A percentile compares a stretch with the other conserved stretches of the same genome.
These are phyloP conservation scores for Fistulifera solaris DNA, from an alignment of 108 stramenopile genomes.

Conservation along the genomic window DNA sequence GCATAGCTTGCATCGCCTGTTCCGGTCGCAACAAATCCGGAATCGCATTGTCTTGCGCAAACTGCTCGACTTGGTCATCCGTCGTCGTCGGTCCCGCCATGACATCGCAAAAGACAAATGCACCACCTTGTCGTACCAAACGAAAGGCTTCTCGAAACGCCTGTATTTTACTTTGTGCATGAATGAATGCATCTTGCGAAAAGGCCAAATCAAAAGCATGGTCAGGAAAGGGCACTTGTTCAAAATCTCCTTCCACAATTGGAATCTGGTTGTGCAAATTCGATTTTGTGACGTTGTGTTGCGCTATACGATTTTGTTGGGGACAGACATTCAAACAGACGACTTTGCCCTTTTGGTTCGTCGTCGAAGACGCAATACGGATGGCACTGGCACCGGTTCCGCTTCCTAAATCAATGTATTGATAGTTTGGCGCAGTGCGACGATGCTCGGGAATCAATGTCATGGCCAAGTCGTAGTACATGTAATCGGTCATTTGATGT, in stretches of 20 bases:
- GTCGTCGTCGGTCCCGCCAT: conserved; percentile 31
- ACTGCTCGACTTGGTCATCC: conserved; percentile 25
- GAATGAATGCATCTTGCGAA: conserved; percentile 55
- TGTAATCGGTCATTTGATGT: conserved; percentile 34
- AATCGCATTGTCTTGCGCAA: conserved; percentile 36
- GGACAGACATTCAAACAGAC: conserved; percentile 28
- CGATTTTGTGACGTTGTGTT: conserved; percentile 4
- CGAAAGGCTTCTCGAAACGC: conserved; percentile 44
- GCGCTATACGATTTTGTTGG: conserved; percentile 18
- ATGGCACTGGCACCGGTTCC: conserved; percentile 30
- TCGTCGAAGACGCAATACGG: conserved; percentile 10
- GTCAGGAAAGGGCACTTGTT: conserved; percentile 3
- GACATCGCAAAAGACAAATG: conserved; percentile 47
- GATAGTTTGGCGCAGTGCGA: conserved; percentile 3
- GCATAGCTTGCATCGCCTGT: conserved; percentile 22
- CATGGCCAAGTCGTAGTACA: conserved; percentile 13
- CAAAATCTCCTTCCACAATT: conserved; percentile 24
- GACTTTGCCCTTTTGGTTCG: background rate
- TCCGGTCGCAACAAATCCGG: conserved; percentile 44
- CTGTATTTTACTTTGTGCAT: conserved; percentile 28
- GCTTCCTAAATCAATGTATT: conserved; percentile 24
- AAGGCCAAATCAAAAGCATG: conserved; percentile 38
- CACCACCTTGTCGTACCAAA: conserved; percentile 43
- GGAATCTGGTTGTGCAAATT: conserved; percentile 11
- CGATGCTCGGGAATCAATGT: conserved; percentile 10